phyloP scores from a whole-genome alignment of 257 asterid species.

The Salvia miltiorrhiza region DNA sequence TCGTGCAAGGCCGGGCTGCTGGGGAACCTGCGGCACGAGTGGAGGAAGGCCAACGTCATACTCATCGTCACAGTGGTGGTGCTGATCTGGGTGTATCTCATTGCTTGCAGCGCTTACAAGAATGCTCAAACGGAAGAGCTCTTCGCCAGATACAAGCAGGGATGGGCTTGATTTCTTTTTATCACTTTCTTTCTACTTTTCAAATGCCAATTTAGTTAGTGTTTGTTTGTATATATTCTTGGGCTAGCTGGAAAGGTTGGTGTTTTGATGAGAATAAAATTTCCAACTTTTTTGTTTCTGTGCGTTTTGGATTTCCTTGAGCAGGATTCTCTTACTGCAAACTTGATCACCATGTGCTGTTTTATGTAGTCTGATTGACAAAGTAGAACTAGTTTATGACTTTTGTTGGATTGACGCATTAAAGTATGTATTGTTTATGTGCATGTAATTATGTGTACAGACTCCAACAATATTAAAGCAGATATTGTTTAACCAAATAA shows the following conservation, averaged over 20 bases:
- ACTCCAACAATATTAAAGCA: too few species aligned
- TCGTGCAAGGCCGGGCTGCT: slow-evolving; percentile 85
- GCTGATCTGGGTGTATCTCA: slow-evolving; percentile 59
- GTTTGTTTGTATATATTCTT: slow-evolving; percentile 27
- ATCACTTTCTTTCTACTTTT: slow-evolving; percentile 12
- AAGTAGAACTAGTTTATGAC: too few species aligned
- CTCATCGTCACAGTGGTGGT: background rate
- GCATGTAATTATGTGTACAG: too few species aligned
- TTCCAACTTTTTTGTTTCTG: background rate
- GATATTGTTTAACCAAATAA: too few species aligned
- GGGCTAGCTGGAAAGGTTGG: background rate
- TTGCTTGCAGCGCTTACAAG: slow-evolving; percentile 80
- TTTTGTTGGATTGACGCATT: too few species aligned
- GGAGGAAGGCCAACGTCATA: background rate
- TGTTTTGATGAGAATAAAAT: background rate
- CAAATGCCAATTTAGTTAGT: background rate
- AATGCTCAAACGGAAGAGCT: slow-evolving; percentile 78
- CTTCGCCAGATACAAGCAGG: slow-evolving; percentile 55
- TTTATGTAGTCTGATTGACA: too few species aligned
- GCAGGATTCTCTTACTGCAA: slow-evolving; percentile 31
- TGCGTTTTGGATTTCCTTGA: background rate
- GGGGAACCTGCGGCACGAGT: background rate
- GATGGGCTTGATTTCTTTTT: slow-evolving; percentile 37
- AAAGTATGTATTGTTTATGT: too few species aligned
- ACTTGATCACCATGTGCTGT: slow-evolving; percentile 17